Base-by-base conservation (phyloP, 1,284 basidiomycete genomes). In the Exobasidium rhododendri region DNA sequence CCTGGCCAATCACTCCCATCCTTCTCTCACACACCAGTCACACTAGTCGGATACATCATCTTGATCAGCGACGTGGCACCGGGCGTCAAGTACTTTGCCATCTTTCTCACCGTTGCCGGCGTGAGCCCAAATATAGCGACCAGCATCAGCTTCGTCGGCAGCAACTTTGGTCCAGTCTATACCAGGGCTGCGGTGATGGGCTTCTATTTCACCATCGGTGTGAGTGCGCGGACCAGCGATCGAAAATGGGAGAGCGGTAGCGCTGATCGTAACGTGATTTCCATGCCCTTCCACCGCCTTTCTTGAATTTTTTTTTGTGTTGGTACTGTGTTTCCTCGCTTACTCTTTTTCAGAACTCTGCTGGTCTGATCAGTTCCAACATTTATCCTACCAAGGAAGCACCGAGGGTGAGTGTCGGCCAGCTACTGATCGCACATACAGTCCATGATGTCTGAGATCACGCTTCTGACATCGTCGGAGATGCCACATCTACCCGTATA, bases 131-230 rank as follows among this genome's bases (percentile, higher is more conserved):
- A 79, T 31, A 83, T 83, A 62, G 77, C 81, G 7, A 81, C 78
- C 6, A 81, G 80, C 43, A 83, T 84, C 65, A 73, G 81, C 0
- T 83, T 81, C 80, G 75, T 80, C 14, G 82, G 81, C 4, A 80
- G 80, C 66, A 82, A 81, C 50, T 81, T 81, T 68, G 70, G 66
- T 44, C 32, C 46, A 20, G 45, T 66, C 70, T 73, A 81, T 71
- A 78, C 74, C 60, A 74, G 81, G 50, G 82, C 81, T 7, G 74
- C 80, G 0, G 79, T 80, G 2, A 83, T 83, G 81, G 82, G 82
- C 3, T 68, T 83, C 58, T 79, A 83, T 56, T 83, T 83, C 72
- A 80, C 80, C 22, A 69, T 78, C 45, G 83, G 83, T 50, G 26
- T 24, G n/a, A 50, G 47, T 26, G 35, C 7, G n/a, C n/a, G n/a